These are phyloP conservation scores for Chalciporus piperatoides DNA, from an alignment of 1,284 basidiomycete species.

Conservation along the genomic window DNA sequence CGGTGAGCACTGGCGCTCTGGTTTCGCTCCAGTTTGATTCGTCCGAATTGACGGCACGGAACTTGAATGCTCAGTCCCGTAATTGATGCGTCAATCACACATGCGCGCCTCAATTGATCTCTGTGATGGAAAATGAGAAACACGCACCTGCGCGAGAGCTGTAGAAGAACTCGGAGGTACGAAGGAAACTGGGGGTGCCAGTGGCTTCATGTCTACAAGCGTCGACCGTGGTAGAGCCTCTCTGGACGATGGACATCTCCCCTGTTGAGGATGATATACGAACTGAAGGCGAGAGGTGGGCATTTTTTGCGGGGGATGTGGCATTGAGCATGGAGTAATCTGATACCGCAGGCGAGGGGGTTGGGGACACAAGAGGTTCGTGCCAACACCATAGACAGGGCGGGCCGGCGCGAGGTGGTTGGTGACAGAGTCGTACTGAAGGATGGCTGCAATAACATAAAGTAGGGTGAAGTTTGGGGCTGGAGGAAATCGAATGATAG, in stretches of 20 bases:
- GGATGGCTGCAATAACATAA: slow-evolving; percentile 93
- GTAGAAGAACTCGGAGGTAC: slow-evolving; percentile 58
- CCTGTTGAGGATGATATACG: slow-evolving; percentile 17
- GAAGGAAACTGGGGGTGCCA: slow-evolving; percentile 36
- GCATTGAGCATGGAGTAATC: background rate
- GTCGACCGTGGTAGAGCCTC: slow-evolving; percentile 57
- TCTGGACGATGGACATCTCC: slow-evolving; percentile 43
- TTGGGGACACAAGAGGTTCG: slow-evolving; percentile 70
- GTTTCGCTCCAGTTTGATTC: background rate
- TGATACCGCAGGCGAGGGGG: background rate
- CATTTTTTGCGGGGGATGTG: background rate
- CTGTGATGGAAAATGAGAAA: background rate
- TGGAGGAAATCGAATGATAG: slow-evolving; percentile 98
- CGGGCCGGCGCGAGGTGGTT: slow-evolving; percentile 51
- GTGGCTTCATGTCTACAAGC: slow-evolving; percentile 54
- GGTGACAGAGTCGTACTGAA: slow-evolving; percentile 77
- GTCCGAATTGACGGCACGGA: background rate
- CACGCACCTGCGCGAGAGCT: slow-evolving; percentile 61
- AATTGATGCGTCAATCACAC: background rate
- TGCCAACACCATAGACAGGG: slow-evolving; percentile 82
- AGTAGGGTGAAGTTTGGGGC: slow-evolving; percentile 90
- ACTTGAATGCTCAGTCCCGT: background rate
- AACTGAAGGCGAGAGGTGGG: background rate
- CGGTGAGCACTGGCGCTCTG: background rate
- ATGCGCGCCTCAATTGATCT: background rate